Base-by-base conservation (phyloP, 768 basidiomycete genomes). In the Pleurotus sapidus region DNA sequence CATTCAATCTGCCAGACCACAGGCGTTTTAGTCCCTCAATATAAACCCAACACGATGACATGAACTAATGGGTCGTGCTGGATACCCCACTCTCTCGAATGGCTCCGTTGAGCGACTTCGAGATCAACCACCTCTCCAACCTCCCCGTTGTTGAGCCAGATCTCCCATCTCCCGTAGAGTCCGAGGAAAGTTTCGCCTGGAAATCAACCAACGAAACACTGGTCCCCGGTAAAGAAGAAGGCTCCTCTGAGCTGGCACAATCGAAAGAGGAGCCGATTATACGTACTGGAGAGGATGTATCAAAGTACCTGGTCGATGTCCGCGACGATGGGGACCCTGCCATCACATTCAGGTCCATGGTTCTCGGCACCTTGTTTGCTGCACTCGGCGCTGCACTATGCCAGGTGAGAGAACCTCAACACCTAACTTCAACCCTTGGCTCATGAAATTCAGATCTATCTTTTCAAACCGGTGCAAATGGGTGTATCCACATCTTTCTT, bases 391-490 rank as follows among this genome's bases (percentile, higher is more conserved):
- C 79, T n/a, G 71, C 75, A 2, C 64, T 81, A 30, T 68, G 51
- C 39, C 51, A 54, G 20, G 51, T 42, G n/a, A 54, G 34, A 30
- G 8, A 5, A 51, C 45, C 47, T 27, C 46, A 43, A 18, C 17
- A 2, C 30, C 23, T 17, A 20, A 17, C n/a, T 51, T 40, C 20
- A 7, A 7, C 11, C 15, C 38, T 53, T 9, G 3, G 23, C 30
- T 34, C 14, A 25, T 7, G 30, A 25, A 49, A 53, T 46, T 17
- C 48, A 84, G 83, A 83, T 86, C 37, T 84, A 84, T 63, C 54
- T 75, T 5, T 84, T 84, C 68, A 86, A 87, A 64, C 85, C 85
- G 0, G 67, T 83, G 2, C 73, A 79, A 57, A 73, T 77, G 60
- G 49, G 66, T 0, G 80, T 85, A 15, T 83, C 81, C 3, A 75